phyloP scores from a whole-genome alignment of 108 stramenopile species.

The Craspedostauros australis region DNA sequence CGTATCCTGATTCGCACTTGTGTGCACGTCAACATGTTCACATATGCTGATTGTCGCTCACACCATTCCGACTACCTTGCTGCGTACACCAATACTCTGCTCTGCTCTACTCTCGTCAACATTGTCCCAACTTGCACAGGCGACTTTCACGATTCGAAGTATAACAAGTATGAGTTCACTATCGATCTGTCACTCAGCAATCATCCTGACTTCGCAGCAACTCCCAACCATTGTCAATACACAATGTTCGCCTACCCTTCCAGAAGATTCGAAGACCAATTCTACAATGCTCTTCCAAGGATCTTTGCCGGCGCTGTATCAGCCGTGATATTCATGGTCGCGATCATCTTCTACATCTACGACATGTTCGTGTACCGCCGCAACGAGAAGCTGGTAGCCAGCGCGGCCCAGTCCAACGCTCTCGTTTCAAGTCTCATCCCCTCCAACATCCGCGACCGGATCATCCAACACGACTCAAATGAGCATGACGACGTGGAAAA shows the following conservation, averaged over 20 bases:
- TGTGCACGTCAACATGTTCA: no score
- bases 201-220: no score
- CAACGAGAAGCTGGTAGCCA: conserved; percentile 17
- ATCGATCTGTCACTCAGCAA: no score
- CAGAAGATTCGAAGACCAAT: conserved; percentile 28
- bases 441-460: conserved; percentile 26
- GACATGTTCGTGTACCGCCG: conserved; percentile 24
- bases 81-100: no score
- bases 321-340: conserved; percentile 33
- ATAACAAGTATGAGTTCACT: conserved; percentile 18
- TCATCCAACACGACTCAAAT: conserved; percentile 4
- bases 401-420: conserved; percentile 8
- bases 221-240: conserved; percentile 20
- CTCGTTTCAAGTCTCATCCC: conserved; percentile 31
- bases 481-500: background rate
- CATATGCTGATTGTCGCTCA: no score
- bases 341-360: conserved; percentile 25
- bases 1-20: no score
- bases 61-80: no score
- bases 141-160: conserved; percentile 46
- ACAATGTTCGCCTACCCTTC: conserved; percentile 46
- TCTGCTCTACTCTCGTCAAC: no score
- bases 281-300: conserved; percentile 29
- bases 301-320: conserved; percentile 36
- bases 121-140: no score